Evolutionary conservation across 1,284 basidiomycete species (phyloP).

Genomic region (Thecaphora frezii): DNA sequence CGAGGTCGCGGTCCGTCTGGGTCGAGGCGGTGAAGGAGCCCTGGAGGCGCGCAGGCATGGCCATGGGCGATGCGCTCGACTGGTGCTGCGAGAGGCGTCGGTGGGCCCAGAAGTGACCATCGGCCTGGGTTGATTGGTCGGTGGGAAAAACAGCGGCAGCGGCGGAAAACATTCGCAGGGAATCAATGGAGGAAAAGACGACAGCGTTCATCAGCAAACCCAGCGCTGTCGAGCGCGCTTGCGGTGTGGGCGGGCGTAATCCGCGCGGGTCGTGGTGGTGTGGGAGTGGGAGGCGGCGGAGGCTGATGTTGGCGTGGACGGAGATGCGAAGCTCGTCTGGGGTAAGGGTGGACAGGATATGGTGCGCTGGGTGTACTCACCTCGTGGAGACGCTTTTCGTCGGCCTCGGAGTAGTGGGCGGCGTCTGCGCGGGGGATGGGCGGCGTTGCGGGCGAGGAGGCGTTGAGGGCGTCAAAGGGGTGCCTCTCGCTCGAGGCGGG

Average conservation of each 20-base stretch:
- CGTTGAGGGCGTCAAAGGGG: conserved; percentile 20
- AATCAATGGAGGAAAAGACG: no score
- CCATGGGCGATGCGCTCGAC: conserved; percentile 19
- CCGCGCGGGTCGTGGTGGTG: no score
- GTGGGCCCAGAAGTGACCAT: conserved; percentile 41
- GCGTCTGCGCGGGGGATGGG: conserved; percentile 29
- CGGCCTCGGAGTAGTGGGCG: conserved; percentile 41
- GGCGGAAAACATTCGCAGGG: no score
- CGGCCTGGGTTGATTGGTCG: conserved; percentile 1
- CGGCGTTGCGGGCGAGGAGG: conserved; percentile 20
- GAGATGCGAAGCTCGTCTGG: no score
- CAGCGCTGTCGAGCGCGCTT: no score
- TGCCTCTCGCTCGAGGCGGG: conserved; percentile 26
- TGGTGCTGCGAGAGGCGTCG: conserved; percentile 31
- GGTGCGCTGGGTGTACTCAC: no score
- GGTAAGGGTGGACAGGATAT: no score
- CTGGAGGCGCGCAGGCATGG: conserved; percentile 20
- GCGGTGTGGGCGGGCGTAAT: no score
- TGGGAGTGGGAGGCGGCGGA: no score
- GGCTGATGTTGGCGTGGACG: no score
- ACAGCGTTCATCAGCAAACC: no score
- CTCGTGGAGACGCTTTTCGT: conserved; percentile 48
- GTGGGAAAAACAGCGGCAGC: conserved; percentile 1
- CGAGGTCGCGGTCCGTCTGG: conserved; percentile 1
- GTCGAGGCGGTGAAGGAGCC: conserved; percentile 25